These are phyloP conservation scores for Euphorbia peplus DNA, from an alignment of 345 rosid genomes.

Conservation along the genomic window DNA sequence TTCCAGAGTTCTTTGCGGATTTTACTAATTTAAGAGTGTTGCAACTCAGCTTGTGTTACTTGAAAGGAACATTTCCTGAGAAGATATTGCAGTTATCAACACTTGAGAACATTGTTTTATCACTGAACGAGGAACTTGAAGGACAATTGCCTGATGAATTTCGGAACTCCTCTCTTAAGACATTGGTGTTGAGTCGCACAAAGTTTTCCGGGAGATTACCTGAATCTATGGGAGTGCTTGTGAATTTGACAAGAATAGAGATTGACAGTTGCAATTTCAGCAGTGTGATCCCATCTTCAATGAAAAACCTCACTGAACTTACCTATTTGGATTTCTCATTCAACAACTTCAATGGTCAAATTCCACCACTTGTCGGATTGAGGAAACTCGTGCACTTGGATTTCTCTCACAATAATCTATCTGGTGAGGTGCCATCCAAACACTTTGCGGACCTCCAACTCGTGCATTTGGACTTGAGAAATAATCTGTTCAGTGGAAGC, in stretches of 20 bases:
- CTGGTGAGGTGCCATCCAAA: slow-evolving; percentile 23
- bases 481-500: slow-evolving; percentile 34
- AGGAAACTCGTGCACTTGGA: slow-evolving; percentile 27
- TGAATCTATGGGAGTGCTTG: slow-evolving; percentile 28
- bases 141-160: slow-evolving; percentile 24
- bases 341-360: too few relatives aligned
- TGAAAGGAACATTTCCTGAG: slow-evolving; percentile 32
- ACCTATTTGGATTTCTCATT: too few relatives aligned
- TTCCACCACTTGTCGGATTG: slow-evolving; percentile 27
- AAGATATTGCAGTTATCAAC: slow-evolving; percentile 20
- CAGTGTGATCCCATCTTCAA: too few relatives aligned
- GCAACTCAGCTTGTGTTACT: slow-evolving; percentile 9
- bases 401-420: slow-evolving; percentile 30
- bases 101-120: slow-evolving; percentile 33
- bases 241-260: slow-evolving; percentile 19
- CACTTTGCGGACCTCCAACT: slow-evolving; percentile 32
- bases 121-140: slow-evolving; percentile 13
- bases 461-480: slow-evolving; percentile 23
- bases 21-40: slow-evolving; percentile 21
- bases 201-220: slow-evolving; percentile 34
- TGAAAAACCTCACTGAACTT: too few relatives aligned
- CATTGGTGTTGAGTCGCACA: slow-evolving; percentile 21
- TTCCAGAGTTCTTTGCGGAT: slow-evolving; percentile 23
- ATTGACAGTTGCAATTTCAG: slow-evolving; percentile 17
- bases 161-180: slow-evolving; percentile 21